phyloP scores from a whole-genome alignment of 177 flowering plant species.

The Tripterygium wilfordii region DNA sequence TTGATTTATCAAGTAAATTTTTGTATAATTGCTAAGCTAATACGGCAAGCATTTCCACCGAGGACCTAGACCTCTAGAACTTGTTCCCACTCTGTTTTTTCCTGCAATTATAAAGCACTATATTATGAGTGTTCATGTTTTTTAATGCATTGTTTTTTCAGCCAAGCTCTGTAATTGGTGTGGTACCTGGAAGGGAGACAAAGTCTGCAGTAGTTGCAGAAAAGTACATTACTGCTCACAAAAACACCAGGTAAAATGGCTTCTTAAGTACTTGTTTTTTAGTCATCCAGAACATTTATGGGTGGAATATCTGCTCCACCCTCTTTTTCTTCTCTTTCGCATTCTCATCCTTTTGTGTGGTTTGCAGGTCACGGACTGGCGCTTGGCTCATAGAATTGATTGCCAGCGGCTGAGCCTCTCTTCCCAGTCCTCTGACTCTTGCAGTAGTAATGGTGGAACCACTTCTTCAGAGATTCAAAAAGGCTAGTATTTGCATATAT shows the following conservation, averaged over 20 bases:
- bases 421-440: conserved; percentile 27
- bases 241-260: conserved; percentile 96
- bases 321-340: too few relatives aligned
- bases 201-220: conserved; percentile 63
- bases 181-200: conserved; percentile 90
- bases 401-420: conserved; percentile 37
- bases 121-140: too few relatives aligned
- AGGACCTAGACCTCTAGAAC: too few relatives aligned
- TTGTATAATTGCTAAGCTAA: too few relatives aligned
- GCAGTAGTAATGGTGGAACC: conserved; percentile 10
- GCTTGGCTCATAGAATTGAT: conserved; percentile 50
- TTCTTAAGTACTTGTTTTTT: too few relatives aligned
- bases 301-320: too few relatives aligned
- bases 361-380: conserved; percentile 68
- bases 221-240: conserved; percentile 68
- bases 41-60: too few relatives aligned
- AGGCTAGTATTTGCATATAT: conserved; percentile 23
- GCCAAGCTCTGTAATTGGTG: conserved; percentile 84
- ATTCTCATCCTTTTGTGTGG: too few relatives aligned
- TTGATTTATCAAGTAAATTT: too few relatives aligned
- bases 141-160: conserved; percentile 24
- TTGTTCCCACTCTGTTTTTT: too few relatives aligned
- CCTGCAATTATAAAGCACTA: too few relatives aligned
- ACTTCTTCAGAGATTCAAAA: conserved; percentile 13
- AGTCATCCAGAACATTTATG: too few relatives aligned